Evolutionary conservation across 306 rosid species (phyloP), one percentile per base, ranked within the genome.

Genomic region (Mimosa pudica): DNA sequence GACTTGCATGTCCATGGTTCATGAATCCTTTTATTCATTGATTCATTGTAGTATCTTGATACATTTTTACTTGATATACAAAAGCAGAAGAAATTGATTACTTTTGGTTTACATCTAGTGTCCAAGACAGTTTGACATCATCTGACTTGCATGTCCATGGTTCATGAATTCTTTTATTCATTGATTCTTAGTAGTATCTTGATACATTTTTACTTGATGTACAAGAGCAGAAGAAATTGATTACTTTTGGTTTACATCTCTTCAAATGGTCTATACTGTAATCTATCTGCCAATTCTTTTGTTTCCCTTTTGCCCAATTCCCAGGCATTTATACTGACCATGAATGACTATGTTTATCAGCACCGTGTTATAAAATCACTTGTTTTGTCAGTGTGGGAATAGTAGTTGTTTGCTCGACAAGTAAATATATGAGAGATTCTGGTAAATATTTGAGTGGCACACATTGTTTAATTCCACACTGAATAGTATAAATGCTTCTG

Each of bases 11-110:
- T 62, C 81, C 52, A 18, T 79, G 18, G 70, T 41, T 80, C 6
- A 0, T 71, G 62, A 8, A 75, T 79, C 75, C 58, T 63, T 75
- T 41, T 62, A 71, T 79, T 78, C 16, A 51, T 78, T 81, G 17
- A 14, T 74, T 73, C n/a, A 33, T 79, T 66, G 66, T 12, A 36
- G 17, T 45, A 42, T 55, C 58, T 65, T 67, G 14, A 6, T 8
- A n/a, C 8, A 24, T 8, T 7, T 4, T 42, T 42, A 9, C 33
- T 4, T 11, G 33, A 36, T 17, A 41, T 8, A 16, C 36, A n/a
- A 66, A 14, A 38, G 8, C 49, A 38, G 32, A 67, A 67, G 44
- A 67, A 58, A 18, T 8, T 41, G n/a, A n/a, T 41, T 66, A 47
- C 48, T 66, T 66, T 16, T 38, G 71, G n/a, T n/a, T n/a, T n/a